Base-by-base conservation (phyloP, 2,329 filamentous ascomycete species). In the Blastomyces parvus region DNA sequence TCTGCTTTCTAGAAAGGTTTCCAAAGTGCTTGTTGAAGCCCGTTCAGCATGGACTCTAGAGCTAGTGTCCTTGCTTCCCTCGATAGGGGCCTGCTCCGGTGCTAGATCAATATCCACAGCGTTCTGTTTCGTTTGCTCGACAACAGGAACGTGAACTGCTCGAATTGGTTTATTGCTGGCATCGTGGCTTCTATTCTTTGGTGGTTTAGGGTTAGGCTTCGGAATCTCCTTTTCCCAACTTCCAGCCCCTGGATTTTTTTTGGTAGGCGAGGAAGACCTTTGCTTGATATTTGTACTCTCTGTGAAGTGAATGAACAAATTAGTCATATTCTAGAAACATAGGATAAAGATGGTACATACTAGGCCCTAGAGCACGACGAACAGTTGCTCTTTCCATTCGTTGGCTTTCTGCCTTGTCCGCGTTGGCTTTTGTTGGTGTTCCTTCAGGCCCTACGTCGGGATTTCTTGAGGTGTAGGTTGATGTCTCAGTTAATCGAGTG, bases 271-370 rank as follows among this genome's bases (percentile, higher is more conserved):
- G 7, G 74, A 70, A 8, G 74, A 74, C 55, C 40, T 61, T n/a
- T 73, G 62, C 64, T 78, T 80, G n/a, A 76, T 74, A 66, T 84
- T 84, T 59, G 79, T 74, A 64, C 73, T 80, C 74, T 82, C 81
- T 83, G 66, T 58, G 56, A 56, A 59, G 66, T 58, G 56, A 56
- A 59, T 48, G 59, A 36, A 62, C 9, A 62, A 2, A 48, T 57
- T 60, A 38, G 42, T 40, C 14, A 30, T 33, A 14, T 59, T 42
- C 25, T n/a, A 38, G 61, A 42, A 42, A 38, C 13, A 42, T 22
- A 19, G 56, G 25, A 9, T 40, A 40, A 36, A 48, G 60, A 27
- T 46, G 71, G 7, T 33, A 3, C 78, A 66, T 76, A 79, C 78
- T 80, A 64, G 76, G 76, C 63, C 77, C 75, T 57, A 80, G 70